Percentiles rank a stretch among this genome's conserved stretches.
Evolutionary conservation across 768 basidiomycete genomes (phyloP).

Genomic region (Boletus fagicola): DNA sequence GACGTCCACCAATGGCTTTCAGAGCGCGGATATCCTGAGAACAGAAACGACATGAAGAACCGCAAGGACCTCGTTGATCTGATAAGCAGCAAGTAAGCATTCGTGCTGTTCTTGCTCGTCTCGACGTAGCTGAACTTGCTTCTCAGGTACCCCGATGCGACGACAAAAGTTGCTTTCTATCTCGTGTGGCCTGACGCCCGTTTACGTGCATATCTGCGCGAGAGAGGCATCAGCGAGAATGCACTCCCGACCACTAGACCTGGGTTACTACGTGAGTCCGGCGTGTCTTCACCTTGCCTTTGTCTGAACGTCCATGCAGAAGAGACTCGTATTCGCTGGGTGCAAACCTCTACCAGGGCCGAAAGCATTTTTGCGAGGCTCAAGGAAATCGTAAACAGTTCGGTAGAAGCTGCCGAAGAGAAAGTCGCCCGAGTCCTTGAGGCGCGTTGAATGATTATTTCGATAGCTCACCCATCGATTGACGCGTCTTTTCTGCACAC

Average conservation of each 20-base stretch:
- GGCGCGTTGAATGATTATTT: conserved; percentile 12
- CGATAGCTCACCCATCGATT: not conserved
- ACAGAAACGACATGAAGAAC: conserved; percentile 50
- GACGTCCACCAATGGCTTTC: conserved; percentile 73
- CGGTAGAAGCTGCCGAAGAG: conserved; percentile 75
- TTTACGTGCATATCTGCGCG: conserved; percentile 83
- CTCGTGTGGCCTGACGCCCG: conserved; percentile 92
- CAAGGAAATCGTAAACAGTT: conserved; percentile 61
- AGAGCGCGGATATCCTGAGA: conserved; percentile 62
- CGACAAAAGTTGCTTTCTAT: conserved; percentile 56
- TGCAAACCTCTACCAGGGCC: conserved; percentile 57
- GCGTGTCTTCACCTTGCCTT: conserved; percentile 1
- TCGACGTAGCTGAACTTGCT: not conserved
- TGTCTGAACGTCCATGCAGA: conserved; percentile 38
- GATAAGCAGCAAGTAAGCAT: conserved; percentile 64
- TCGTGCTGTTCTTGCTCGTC: fast-evolving
- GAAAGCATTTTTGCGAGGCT: conserved; percentile 60
- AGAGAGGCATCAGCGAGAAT: conserved; percentile 71
- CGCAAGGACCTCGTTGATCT: conserved; percentile 74
- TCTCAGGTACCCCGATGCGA: conserved; percentile 52
- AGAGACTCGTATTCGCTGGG: conserved; percentile 77
- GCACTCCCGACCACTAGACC: conserved; percentile 63
- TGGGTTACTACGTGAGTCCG: conserved; percentile 67
- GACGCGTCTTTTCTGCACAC: not conserved
- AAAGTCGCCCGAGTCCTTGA: conserved; percentile 52